These are phyloP conservation scores for Ziziphus jujuba DNA, from an alignment of 306 rosid species.

Conservation along the genomic window DNA sequence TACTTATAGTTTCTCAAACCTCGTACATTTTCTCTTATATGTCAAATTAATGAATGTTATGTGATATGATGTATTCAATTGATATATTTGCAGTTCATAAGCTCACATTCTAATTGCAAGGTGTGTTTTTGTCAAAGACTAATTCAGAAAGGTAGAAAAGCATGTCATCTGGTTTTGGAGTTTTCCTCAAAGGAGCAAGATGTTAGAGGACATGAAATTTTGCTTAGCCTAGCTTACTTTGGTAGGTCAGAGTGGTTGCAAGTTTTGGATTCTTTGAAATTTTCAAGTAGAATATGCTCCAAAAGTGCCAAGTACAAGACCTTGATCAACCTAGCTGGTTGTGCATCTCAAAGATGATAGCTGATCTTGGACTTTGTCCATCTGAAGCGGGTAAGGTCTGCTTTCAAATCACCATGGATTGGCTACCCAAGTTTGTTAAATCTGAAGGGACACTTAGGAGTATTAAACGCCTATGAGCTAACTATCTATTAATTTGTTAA, in stretches of 20 bases:
- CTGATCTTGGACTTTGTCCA: conserved; percentile 93
- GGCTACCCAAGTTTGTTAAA: conserved; percentile 80
- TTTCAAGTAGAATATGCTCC: conserved; percentile 92
- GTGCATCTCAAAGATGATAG: conserved; percentile 95
- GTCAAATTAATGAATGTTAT: no score
- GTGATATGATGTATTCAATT: no score
- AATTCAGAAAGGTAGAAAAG: conserved; percentile 83
- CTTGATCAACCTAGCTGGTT: conserved; percentile 95
- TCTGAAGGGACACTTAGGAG: conserved; percentile 93
- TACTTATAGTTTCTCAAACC: no score
- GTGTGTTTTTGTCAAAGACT: conserved; percentile 58
- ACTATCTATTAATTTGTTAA: no score
- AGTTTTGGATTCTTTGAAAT: conserved; percentile 90
- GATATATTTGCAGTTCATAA: no score
- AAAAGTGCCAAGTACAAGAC: conserved; percentile 92
- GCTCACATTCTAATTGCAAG: not conserved
- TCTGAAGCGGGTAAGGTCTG: conserved; percentile 96
- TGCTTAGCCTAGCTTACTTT: conserved; percentile 87
- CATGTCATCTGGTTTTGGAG: conserved; percentile 88
- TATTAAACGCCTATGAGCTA: conserved; percentile 35
- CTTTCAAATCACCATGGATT: conserved; percentile 96
- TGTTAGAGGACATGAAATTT: no score
- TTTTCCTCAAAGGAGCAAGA: no score
- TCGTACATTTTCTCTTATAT: no score
- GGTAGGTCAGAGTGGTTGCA: conserved; percentile 99